phyloP scores from a whole-genome alignment of 345 rosid genomes.

The Atalantia buxifolia region DNA sequence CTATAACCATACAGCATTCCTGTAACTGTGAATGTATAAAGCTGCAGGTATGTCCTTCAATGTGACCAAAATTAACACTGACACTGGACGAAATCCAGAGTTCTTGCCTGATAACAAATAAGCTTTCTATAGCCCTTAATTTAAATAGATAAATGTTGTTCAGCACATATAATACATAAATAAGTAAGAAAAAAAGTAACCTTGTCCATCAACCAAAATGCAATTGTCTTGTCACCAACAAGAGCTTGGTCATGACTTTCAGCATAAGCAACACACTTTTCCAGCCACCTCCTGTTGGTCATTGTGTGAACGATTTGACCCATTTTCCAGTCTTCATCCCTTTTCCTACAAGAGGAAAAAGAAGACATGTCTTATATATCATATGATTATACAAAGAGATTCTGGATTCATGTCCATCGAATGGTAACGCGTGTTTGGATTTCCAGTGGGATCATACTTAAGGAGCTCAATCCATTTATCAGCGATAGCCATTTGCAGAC shows the following conservation, averaged over 20 bases:
- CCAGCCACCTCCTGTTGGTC: constrained; percentile 85
- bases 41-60: neutral
- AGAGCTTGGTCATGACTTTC: constrained; percentile 99
- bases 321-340: constrained; percentile 91
- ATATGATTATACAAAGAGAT: neutral
- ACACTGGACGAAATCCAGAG: neutral
- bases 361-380: neutral
- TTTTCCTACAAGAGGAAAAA: constrained; percentile 46
- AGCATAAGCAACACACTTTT: constrained; percentile 83
- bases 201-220: constrained; percentile 99
- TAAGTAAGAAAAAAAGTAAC: constrained; percentile 28
- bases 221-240: constrained; percentile 97
- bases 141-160: neutral
- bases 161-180: neutral
- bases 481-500: constrained; percentile 94
- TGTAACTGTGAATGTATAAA: neutral
- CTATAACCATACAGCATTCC: neutral
- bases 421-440: neutral
- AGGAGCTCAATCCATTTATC: constrained; percentile 98
- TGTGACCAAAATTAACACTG: neutral
- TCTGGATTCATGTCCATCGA: constrained; percentile 7
- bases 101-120: neutral
- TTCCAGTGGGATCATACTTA: constrained; percentile 42
- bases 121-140: neutral
- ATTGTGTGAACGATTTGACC: constrained; percentile 69